Percentiles rank a stretch among this genome's conserved stretches.
These are phyloP conservation scores for Neotropicomus parvogracilis DNA, from an alignment of 1,284 basidiomycete species.

Conservation along the genomic window DNA sequence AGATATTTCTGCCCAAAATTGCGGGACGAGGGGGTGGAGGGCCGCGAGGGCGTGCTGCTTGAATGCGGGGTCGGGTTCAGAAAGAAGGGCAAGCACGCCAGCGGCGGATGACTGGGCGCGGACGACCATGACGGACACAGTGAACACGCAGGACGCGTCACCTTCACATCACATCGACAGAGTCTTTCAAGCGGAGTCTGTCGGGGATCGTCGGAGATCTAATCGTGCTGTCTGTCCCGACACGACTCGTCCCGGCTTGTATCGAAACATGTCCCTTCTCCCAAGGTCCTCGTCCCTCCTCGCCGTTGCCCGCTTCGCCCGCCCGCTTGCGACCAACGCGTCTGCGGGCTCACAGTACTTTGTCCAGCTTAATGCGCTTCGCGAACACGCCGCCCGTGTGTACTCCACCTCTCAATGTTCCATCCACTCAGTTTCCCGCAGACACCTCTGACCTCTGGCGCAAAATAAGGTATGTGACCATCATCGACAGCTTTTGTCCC, in stretches of 20 bases:
- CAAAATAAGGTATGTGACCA: constrained; percentile 66
- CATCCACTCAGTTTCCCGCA: constrained; percentile 33
- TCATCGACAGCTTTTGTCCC: background rate
- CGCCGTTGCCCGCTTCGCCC: constrained; percentile 36
- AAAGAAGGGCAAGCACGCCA: constrained; percentile 85
- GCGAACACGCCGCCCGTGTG: constrained; percentile 66
- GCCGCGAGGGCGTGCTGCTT: constrained; percentile 87
- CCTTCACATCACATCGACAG: constrained; percentile 4
- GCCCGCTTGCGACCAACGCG: constrained; percentile 41
- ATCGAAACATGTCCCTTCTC: constrained; percentile 51
- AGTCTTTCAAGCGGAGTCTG: constrained; percentile 29
- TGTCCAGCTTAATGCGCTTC: constrained; percentile 55
- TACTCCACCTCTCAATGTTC: background rate
- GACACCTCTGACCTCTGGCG: constrained; percentile 79
- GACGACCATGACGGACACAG: constrained; percentile 44
- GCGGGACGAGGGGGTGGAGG: constrained; percentile 79
- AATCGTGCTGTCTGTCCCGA: constrained; percentile 20
- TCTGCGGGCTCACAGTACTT: constrained; percentile 44
- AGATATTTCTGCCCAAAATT: constrained; percentile 97
- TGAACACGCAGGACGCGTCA: constrained; percentile 28
- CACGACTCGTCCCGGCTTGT: constrained; percentile 12
- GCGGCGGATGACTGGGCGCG: constrained; percentile 76
- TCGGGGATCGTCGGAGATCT: constrained; percentile 12
- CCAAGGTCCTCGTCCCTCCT: constrained; percentile 44
- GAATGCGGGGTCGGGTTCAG: constrained; percentile 82